Evolutionary conservation across 768 basidiomycete species (phyloP), one percentile per base, ranked within the genome.

Genomic region (Psilocybe cubensis): DNA sequence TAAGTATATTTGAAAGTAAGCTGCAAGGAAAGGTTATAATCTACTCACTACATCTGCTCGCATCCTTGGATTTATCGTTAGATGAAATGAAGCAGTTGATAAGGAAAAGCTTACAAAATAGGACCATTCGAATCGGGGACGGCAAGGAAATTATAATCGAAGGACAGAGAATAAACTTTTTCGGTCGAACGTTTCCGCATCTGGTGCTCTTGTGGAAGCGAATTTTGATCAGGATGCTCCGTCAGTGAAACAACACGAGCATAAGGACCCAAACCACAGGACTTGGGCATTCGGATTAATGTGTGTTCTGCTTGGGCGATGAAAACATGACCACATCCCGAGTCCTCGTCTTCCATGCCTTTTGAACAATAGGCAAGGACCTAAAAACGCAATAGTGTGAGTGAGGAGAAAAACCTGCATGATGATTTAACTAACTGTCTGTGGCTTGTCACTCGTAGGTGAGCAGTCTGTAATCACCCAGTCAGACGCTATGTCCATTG

Each of bases 191-290:
- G 45, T 24, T 56, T 56, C 18, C 33, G 27, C 33, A 20, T 23
- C 17, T 25, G 24, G 21, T 56, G 54, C 24, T 40, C 33, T 48
- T 56, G 29, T 60, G 56, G 57, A 10, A 68, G 45, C 28, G 58
- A 24, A 33, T 50, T 50, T 51, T 69, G 66, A 47, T 69, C 56
- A 12, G 35, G 23, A 41, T 66, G 64, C 27, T 38, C 52, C 17
- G 35, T 52, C 11, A 69, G 45, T 1, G 59, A 54, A 25, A 63
- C 63, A 41, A 69, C 51, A 23, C 68, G 68, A 29, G 64, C 68
- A 33, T 67, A 69, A 11, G 68, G 68, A 18, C 68, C 68, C 11
- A 63, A 57, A 8, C 68, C 68, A 52, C 68, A 69, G 18, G 52
- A 47, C 27, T 38, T 57, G 3, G 68, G 68, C 50, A 69, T 25